Percentiles rank a stretch among this genome's conserved stretches.
These are phyloP conservation scores for Biscutella laevigata DNA, from an alignment of 441 rosid species.

Conservation along the genomic window DNA sequence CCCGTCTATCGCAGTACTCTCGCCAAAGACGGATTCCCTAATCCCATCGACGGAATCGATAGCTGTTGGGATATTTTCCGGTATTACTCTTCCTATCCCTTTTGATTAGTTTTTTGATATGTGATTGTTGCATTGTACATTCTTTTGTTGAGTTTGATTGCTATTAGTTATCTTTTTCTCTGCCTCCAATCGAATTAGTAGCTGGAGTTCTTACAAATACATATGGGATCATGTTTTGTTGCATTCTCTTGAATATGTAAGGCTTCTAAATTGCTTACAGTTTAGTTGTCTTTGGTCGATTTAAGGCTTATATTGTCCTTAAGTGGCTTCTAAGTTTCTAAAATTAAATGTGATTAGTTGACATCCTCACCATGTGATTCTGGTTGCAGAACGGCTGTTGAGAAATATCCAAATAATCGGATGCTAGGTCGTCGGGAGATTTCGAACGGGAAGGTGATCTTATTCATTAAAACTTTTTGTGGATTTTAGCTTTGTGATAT, in stretches of 20 bases:
- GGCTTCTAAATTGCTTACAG: too few species aligned
- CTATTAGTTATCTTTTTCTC: too few species aligned
- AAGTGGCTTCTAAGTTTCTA: background rate
- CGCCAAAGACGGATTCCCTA: conserved; percentile 69
- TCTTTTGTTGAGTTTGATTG: too few species aligned
- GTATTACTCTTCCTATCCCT: too few species aligned
- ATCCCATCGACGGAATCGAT: conserved; percentile 56
- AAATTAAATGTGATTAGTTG: background rate
- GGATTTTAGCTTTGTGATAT: background rate
- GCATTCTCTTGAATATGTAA: too few species aligned
- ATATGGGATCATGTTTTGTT: too few species aligned
- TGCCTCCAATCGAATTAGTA: too few species aligned
- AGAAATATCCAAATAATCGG: conserved; percentile 57
- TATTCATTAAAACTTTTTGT: background rate
- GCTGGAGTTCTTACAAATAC: too few species aligned
- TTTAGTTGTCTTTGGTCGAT: too few species aligned
- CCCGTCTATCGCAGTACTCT: conserved; percentile 72
- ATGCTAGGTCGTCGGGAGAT: conserved; percentile 83
- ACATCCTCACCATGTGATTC: background rate
- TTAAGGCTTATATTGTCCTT: too few species aligned
- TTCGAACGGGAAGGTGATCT: conserved; percentile 55
- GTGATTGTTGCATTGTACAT: background rate
- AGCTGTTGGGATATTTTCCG: conserved; percentile 91
- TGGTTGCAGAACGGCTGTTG: conserved; percentile 53
- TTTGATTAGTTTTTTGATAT: too few species aligned